A percentile compares a stretch with the other conserved stretches of the same genome.
phyloP scores from a whole-genome alignment of 306 rosid species.

The Glycine soja region DNA sequence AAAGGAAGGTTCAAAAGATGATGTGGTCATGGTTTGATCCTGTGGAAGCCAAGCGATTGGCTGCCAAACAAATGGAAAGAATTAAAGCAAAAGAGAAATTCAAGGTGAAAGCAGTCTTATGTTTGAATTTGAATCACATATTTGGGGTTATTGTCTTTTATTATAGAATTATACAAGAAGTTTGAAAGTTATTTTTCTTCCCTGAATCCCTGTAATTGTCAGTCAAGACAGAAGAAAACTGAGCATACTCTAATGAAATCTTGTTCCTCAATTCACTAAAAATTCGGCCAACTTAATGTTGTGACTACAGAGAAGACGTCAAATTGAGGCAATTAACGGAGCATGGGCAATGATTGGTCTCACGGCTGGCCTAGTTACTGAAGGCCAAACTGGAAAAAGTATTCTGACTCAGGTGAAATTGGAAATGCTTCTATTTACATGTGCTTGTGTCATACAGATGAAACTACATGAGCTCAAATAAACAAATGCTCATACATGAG shows the following conservation, averaged over 20 bases:
- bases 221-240: constrained; percentile 25
- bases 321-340: constrained; percentile 91
- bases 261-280: constrained; percentile 31
- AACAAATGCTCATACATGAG: background rate
- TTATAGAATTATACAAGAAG: constrained; percentile 8
- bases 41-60: constrained; percentile 89
- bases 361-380: constrained; percentile 81
- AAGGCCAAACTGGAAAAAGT: constrained; percentile 83
- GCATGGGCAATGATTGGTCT: constrained; percentile 99
- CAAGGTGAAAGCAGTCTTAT: constrained; percentile 57
- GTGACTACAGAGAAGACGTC: constrained; percentile 73
- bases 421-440: background rate
- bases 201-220: constrained; percentile 15
- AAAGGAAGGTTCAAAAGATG: constrained; percentile 53
- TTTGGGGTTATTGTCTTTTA: constrained; percentile 25
- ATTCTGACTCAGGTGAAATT: constrained; percentile 75
- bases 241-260: constrained; percentile 28
- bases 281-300: constrained; percentile 44
- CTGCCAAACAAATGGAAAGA: constrained; percentile 85
- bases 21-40: constrained; percentile 97
- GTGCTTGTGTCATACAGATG: background rate
- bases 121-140: constrained; percentile 25
- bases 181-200: constrained; percentile 17
- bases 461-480: constrained; percentile 17
- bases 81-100: constrained; percentile 80